Conservation (phyloP, 106 monocot species). For the Dioscorea zingiberensis region DNA sequence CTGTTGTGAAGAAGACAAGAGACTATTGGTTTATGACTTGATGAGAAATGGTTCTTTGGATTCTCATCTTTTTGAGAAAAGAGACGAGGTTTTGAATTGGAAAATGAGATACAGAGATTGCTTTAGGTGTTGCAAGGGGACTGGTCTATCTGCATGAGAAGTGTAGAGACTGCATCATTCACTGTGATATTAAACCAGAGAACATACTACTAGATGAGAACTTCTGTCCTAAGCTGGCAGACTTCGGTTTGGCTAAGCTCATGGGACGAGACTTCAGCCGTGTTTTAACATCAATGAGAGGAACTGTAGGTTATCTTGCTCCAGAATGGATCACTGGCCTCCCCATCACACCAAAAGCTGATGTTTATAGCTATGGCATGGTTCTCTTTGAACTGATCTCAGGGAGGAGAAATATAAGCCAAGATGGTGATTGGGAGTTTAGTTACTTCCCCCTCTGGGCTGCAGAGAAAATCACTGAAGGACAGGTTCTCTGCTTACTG, state of each 20-base stretch:
- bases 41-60: no score
- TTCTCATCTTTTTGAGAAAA: no score
- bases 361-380: constrained; percentile 1
- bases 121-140: not conserved
- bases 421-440: not conserved
- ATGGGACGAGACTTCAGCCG: no score
- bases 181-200: no score
- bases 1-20: no score
- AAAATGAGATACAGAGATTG: not conserved
- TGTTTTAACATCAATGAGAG: no score
- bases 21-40: no score
- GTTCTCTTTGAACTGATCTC: not conserved
- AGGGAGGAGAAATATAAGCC: not conserved
- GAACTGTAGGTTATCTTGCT: no score
- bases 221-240: no score
- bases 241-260: no score
- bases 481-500: not conserved
- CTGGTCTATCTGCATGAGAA: not conserved
- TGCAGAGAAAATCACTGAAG: not conserved
- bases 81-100: no score
- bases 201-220: no score
- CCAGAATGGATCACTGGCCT: not conserved
- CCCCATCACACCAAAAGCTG: not conserved
- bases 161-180: not conserved
- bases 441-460: not conserved